Evolutionary conservation across 805 yeast species (phyloP).

Genomic region (Yarrowia alimentaria): DNA sequence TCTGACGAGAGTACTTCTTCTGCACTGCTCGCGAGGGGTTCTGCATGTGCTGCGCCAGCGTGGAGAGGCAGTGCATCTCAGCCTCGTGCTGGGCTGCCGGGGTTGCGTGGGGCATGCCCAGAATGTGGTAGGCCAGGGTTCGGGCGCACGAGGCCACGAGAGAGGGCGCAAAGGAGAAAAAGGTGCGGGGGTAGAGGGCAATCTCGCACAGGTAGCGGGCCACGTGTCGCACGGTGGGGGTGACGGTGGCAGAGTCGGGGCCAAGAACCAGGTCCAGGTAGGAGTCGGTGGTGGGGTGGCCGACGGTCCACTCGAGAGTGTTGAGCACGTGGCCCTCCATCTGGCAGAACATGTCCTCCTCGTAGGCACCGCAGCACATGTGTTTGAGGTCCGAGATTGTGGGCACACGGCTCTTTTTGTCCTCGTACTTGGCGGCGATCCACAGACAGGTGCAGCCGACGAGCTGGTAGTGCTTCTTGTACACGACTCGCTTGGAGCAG

Average conservation of each 20-base stretch:
- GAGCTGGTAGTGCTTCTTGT: slow-evolving; percentile 82
- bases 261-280: slow-evolving; percentile 40
- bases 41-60: slow-evolving; percentile 41
- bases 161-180: slow-evolving; percentile 4
- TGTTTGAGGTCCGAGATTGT: slow-evolving; percentile 67
- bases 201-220: slow-evolving; percentile 43
- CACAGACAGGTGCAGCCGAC: slow-evolving; percentile 90
- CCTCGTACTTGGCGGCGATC: slow-evolving; percentile 84
- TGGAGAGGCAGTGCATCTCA: slow-evolving; percentile 38
- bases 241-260: slow-evolving; percentile 31
- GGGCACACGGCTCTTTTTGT: slow-evolving; percentile 73
- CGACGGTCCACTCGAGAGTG: slow-evolving; percentile 70
- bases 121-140: slow-evolving; percentile 32
- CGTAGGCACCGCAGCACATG: slow-evolving; percentile 66
- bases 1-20: slow-evolving; percentile 42
- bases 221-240: slow-evolving; percentile 33
- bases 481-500: slow-evolving; percentile 80
- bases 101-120: slow-evolving; percentile 30
- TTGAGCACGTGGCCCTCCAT: slow-evolving; percentile 75
- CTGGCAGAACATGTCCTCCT: slow-evolving; percentile 60
- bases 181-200: slow-evolving; percentile 39
- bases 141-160: slow-evolving; percentile 21
- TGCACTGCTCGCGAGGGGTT: slow-evolving; percentile 41
- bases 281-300: slow-evolving; percentile 58
- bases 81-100: too few relatives aligned